A percentile compares a stretch with the other conserved stretches of the same genome.
phyloP scores from a whole-genome alignment of 768 basidiomycete genomes.

The Termitomyces eurrhizus region DNA sequence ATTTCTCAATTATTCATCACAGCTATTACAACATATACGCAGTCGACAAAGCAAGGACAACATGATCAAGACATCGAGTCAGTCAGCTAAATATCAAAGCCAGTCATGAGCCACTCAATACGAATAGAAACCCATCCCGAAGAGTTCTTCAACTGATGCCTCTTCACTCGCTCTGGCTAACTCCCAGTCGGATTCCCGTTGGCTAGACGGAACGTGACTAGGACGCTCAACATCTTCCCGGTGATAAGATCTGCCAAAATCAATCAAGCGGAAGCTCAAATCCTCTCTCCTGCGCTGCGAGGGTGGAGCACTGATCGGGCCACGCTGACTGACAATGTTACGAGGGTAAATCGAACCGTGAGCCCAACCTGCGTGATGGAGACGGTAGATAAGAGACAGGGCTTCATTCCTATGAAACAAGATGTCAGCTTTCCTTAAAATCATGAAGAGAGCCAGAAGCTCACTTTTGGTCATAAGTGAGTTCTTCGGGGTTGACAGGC shows the following conservation, averaged over 20 bases:
- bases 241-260: slow-evolving; percentile 29
- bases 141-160: slow-evolving; percentile 3
- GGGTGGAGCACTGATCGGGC: slow-evolving; percentile 23
- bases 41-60: background rate
- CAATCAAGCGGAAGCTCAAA: slow-evolving; percentile 36
- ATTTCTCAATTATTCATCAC: background rate
- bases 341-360: slow-evolving; percentile 34
- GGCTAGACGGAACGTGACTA: background rate
- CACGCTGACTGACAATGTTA: slow-evolving; percentile 35
- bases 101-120: background rate
- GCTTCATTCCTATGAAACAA: slow-evolving; percentile 32
- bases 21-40: background rate
- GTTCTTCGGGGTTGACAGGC: slow-evolving; percentile 19
- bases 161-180: background rate
- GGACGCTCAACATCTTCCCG: background rate
- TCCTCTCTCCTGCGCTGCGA: slow-evolving; percentile 12
- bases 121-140: slow-evolving; percentile 6
- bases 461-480: slow-evolving; percentile 36
- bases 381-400: slow-evolving; percentile 30
- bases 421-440: background rate
- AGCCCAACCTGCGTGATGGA: slow-evolving; percentile 32
- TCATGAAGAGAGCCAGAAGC: background rate
- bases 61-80: background rate
- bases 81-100: background rate
- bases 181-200: background rate